A percentile compares a stretch with the other conserved stretches of the same genome.
Evolutionary conservation across 768 basidiomycete genomes (phyloP).

Genomic region (Lentinula aciculospora): DNA sequence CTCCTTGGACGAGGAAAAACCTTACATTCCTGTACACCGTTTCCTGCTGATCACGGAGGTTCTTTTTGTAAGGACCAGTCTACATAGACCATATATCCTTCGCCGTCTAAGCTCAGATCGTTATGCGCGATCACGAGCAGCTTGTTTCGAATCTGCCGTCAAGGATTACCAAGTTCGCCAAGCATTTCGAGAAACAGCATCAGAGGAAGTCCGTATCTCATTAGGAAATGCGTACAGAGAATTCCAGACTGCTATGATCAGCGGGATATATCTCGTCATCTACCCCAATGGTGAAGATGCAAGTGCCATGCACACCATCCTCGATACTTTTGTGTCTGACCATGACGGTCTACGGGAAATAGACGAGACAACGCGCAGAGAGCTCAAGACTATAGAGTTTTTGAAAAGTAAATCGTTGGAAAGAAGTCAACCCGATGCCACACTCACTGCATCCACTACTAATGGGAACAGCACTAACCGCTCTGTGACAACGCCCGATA

Average conservation of each 20-base stretch:
- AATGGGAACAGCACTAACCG: constrained; percentile 21
- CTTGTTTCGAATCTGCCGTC: constrained; percentile 89
- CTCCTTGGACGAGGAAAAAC: constrained; percentile 60
- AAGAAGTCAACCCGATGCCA: constrained; percentile 26
- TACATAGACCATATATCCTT: constrained; percentile 86
- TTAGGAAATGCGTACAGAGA: constrained; percentile 81
- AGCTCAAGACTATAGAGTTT: constrained; percentile 83
- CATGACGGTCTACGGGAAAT: constrained; percentile 60
- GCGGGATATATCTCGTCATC: constrained; percentile 79
- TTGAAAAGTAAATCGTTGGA: constrained; percentile 65
- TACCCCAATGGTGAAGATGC: constrained; percentile 70
- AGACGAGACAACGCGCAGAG: constrained; percentile 78
- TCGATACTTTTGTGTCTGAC: constrained; percentile 74
- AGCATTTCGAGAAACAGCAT: constrained; percentile 55
- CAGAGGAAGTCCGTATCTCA: constrained; percentile 61
- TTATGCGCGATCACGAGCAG: constrained; percentile 73
- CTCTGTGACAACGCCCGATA: constrained; percentile 20
- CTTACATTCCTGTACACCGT: constrained; percentile 75
- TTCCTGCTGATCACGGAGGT: constrained; percentile 89
- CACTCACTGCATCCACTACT: constrained; percentile 13
- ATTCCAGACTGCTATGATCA: constrained; percentile 87
- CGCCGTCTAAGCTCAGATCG: constrained; percentile 75
- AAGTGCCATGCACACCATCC: constrained; percentile 67
- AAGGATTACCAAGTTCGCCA: constrained; percentile 80
- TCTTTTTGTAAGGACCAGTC: constrained; percentile 75